A percentile compares a stretch with the other conserved stretches of the same genome.
These are phyloP conservation scores for Hanseniaspora thailandica DNA, from an alignment of 805 yeast genomes.

Conservation along the genomic window DNA sequence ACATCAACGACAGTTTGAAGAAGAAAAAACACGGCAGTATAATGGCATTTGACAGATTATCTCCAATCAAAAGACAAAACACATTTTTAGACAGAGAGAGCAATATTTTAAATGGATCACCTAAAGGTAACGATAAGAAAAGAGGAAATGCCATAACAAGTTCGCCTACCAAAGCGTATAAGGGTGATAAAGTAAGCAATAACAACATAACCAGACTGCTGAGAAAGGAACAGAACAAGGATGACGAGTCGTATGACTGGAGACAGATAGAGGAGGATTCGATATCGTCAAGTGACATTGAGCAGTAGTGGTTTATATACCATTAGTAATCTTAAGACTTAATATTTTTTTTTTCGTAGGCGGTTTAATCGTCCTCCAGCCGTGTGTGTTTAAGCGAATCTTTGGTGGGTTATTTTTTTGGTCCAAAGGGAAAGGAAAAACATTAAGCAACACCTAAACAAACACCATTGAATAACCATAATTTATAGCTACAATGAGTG, in stretches of 20 bases:
- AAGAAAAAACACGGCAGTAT: background rate
- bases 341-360: background rate
- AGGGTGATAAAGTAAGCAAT: background rate
- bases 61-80: constrained; percentile 10
- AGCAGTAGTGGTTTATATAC: background rate
- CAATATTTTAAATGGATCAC: background rate
- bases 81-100: background rate
- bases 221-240: background rate
- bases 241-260: constrained; percentile 10
- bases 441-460: background rate
- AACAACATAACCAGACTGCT: background rate
- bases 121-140: background rate
- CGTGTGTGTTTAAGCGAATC: background rate
- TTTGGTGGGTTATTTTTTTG: too few relatives aligned
- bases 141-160: constrained; percentile 11
- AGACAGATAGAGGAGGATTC: constrained; percentile 10
- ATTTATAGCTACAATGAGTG: constrained; percentile 26
- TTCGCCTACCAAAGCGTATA: constrained; percentile 7
- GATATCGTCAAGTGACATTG: background rate
- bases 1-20: background rate
- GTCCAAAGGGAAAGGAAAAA: background rate
- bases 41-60: constrained; percentile 3
- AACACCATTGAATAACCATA: background rate
- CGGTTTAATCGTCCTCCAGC: background rate
- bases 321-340: background rate